Percentiles rank a stretch among this genome's conserved stretches.
phyloP scores from a whole-genome alignment of 1,284 basidiomycete species.

The Farysia itapuensis region DNA sequence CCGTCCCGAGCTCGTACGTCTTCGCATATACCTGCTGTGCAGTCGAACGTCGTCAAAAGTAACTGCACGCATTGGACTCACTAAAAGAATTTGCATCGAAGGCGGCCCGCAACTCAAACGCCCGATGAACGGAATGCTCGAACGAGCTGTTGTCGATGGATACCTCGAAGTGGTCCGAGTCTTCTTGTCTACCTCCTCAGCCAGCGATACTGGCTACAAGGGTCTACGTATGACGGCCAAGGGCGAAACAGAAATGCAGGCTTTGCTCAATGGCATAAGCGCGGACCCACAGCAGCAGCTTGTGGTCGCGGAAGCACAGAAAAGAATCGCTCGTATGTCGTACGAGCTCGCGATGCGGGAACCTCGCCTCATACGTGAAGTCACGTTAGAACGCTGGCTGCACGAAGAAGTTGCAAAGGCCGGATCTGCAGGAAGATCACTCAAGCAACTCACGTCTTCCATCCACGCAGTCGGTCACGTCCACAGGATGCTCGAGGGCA shows the following conservation, averaged over 20 bases:
- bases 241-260: slow-evolving; percentile 22
- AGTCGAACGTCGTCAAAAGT: slow-evolving; percentile 17
- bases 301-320: neutral
- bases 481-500: slow-evolving; percentile 12
- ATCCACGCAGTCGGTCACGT: slow-evolving; percentile 19
- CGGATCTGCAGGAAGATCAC: slow-evolving; percentile 17
- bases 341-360: slow-evolving; percentile 18
- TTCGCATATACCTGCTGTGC: slow-evolving; percentile 29
- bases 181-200: slow-evolving; percentile 1
- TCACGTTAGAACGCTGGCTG: slow-evolving; percentile 24
- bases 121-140: slow-evolving; percentile 11
- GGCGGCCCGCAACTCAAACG: neutral
- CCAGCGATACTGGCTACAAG: slow-evolving; percentile 1
- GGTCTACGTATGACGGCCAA: slow-evolving; percentile 27
- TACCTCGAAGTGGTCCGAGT: slow-evolving; percentile 32
- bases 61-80: slow-evolving; percentile 8
- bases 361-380: slow-evolving; percentile 14
- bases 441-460: slow-evolving; percentile 10
- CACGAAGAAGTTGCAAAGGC: slow-evolving; percentile 23
- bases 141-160: slow-evolving; percentile 22
- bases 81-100: slow-evolving; percentile 13
- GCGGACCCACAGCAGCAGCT: slow-evolving; percentile 1
- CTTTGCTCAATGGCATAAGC: slow-evolving; percentile 9
- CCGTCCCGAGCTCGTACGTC: slow-evolving; percentile 37
- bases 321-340: slow-evolving; percentile 5